Percentiles rank a stretch among this genome's conserved stretches.
phyloP scores from a whole-genome alignment of 805 yeast genomes.

The Wickerhamiella dianesei region DNA sequence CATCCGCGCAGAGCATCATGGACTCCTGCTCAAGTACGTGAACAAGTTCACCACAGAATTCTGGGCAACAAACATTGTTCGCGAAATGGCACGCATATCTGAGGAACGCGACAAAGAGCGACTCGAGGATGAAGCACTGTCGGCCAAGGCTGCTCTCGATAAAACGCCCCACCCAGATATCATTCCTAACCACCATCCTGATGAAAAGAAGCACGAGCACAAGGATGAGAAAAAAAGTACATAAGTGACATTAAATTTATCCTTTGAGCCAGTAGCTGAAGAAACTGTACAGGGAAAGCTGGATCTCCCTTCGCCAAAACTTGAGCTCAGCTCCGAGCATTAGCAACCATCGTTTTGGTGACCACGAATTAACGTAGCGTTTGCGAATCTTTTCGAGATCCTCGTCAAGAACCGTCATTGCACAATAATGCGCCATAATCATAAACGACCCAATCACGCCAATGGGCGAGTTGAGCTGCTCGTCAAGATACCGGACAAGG shows the following conservation, averaged over 20 bases:
- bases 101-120: constrained; percentile 12
- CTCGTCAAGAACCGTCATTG: constrained; percentile 63
- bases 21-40: constrained; percentile 73
- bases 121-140: not conserved
- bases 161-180: not conserved
- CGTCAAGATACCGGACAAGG: constrained; percentile 79
- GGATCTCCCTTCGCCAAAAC: not conserved
- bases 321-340: not conserved
- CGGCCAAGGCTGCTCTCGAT: not conserved
- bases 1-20: constrained; percentile 64
- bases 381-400: constrained; percentile 31
- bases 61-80: constrained; percentile 96
- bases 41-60: constrained; percentile 87
- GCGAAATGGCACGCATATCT: constrained; percentile 40
- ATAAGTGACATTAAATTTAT: too few relatives aligned
- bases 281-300: not conserved
- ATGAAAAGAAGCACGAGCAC: too few relatives aligned
- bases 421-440: constrained; percentile 84
- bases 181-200: not conserved
- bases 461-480: constrained; percentile 60
- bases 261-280: not conserved
- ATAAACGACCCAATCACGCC: constrained; percentile 81
- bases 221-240: too few relatives aligned
- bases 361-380: constrained; percentile 7
- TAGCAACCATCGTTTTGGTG: not conserved